phyloP scores from a whole-genome alignment of 192 early-diverging fungal genomes.

The Coemansia sp. region DNA sequence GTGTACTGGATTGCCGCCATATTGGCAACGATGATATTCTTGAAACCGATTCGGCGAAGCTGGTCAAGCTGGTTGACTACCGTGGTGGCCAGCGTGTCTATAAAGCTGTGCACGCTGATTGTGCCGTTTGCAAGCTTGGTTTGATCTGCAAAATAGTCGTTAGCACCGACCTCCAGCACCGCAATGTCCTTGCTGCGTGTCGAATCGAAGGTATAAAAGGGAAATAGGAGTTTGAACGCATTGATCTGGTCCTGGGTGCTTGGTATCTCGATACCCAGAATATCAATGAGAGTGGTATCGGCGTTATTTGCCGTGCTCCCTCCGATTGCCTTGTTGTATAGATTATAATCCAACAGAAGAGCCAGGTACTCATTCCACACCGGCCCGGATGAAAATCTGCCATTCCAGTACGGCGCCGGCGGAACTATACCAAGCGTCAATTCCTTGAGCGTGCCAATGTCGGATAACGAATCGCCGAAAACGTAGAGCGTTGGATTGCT shows the following conservation, averaged over 20 bases:
- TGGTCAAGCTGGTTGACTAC: constrained; percentile 34
- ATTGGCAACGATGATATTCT: constrained; percentile 33
- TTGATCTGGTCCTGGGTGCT: constrained; percentile 43
- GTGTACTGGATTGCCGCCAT: constrained; percentile 42
- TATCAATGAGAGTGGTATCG: constrained; percentile 17
- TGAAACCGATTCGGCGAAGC: constrained; percentile 30
- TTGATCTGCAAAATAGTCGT: constrained; percentile 34
- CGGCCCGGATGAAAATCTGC: constrained; percentile 36
- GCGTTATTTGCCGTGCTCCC: constrained; percentile 30
- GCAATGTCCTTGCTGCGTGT: constrained; percentile 26
- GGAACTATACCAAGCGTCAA: constrained; percentile 33
- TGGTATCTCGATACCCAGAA: constrained; percentile 25
- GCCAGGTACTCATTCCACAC: constrained; percentile 46
- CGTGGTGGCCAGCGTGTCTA: constrained; percentile 11
- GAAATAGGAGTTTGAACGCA: constrained; percentile 30
- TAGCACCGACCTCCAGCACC: constrained; percentile 33
- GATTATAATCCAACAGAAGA: constrained; percentile 14
- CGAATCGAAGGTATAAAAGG: constrained; percentile 10
- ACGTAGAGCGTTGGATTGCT: constrained; percentile 22
- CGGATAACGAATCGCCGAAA: constrained; percentile 42
- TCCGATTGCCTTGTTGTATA: constrained; percentile 42
- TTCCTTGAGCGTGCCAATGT: constrained; percentile 34
- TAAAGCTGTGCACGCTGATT: constrained; percentile 16
- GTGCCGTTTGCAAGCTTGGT: neutral
- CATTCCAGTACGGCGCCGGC: constrained; percentile 32